Base-by-base conservation (phyloP, 2,329 filamentous ascomycete genomes). In the Ophiostoma ulmi region DNA sequence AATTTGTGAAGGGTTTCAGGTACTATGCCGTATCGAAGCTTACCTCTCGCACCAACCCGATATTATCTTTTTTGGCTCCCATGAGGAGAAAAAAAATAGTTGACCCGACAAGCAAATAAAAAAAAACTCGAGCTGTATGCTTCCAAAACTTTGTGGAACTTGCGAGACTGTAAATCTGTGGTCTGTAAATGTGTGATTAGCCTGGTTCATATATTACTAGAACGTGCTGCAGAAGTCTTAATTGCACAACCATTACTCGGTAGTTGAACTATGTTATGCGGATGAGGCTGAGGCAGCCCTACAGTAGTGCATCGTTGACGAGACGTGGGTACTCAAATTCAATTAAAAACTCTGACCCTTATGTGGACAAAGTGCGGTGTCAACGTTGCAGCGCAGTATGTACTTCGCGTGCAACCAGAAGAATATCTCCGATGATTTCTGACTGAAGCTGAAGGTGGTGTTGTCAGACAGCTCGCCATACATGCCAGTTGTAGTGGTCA, bases 1-100 rank as follows among this genome's bases (percentile, higher is more conserved):
- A 58, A 55, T 26, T 44, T 66, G 39, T 39, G 71, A 70, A 70
- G 70, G 64, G 70, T 72, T 72, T 70, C 67, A 26, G 64, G 70
- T 69, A 58, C 63, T 36, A 69, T 6, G 63, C 63, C 63, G 70
- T 72, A 52, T 65, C 31, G 68, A 48, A 72, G 68, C 68, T 52
- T 67, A 67, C 52, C 36, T 61, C n/a, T 70, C 58, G 61, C 68
- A 66, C 68, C 64, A 55, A 68, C 48, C 39, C 67, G 48, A 41
- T 71, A 64, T 67, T 69, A 35, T 68, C 10, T 63, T 48, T 63
- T 63, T 61, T 63, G n/a, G 58, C 36, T 31, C 39, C 38, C 17
- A 13, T 38, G 20, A 35, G 39, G 61, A 41, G 69, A 52, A n/a
- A 36, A 36, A 36, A 38, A 67, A 71, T 69, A 61, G 70, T 35